Conservation (phyloP, 2,329 filamentous ascomycete genomes). For the Cordyceps militaris region DNA sequence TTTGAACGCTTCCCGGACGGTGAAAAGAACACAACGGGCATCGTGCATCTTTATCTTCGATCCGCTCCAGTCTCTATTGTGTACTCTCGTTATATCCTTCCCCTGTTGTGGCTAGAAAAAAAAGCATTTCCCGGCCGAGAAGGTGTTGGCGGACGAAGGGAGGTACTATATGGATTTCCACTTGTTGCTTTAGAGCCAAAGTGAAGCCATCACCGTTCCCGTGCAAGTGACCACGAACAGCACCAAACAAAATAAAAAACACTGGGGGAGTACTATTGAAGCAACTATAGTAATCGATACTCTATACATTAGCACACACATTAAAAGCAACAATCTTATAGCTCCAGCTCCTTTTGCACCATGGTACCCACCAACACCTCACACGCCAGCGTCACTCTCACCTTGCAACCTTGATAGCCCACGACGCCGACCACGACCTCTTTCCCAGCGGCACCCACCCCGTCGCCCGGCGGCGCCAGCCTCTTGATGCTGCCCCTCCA, state of each 20-base stretch:
- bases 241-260: not conserved
- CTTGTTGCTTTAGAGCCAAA: too few species aligned
- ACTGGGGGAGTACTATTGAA: not conserved
- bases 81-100: too few species aligned
- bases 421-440: conserved; percentile 48
- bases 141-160: too few species aligned
- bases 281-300: not conserved
- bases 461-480: conserved; percentile 30
- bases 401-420: conserved; percentile 46
- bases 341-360: conserved; percentile 23
- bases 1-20: too few species aligned
- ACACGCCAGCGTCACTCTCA: conserved; percentile 68
- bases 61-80: too few species aligned
- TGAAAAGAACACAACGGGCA: too few species aligned
- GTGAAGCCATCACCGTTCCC: not conserved
- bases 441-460: conserved; percentile 41
- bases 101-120: too few species aligned
- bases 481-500: conserved; percentile 57
- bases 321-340: conserved; percentile 4
- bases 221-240: not conserved
- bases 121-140: too few species aligned
- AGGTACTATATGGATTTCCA: too few species aligned
- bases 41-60: too few species aligned
- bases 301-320: not conserved
- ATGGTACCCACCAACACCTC: conserved; percentile 70